Base-by-base conservation (phyloP, 768 basidiomycete species). In the Ephemerocybe angulata region DNA sequence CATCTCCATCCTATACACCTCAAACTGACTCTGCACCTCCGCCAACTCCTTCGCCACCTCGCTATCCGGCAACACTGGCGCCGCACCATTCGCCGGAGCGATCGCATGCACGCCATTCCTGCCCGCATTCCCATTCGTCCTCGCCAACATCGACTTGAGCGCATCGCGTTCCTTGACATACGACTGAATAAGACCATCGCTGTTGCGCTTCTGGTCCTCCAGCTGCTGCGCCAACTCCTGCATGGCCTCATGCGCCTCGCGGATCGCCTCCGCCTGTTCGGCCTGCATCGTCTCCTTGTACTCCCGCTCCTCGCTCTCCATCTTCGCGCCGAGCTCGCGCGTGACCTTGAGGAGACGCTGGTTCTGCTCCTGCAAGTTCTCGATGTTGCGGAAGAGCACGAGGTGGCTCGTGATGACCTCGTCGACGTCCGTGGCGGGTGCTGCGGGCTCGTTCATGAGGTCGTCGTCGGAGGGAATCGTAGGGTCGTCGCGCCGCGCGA, bases 101-200 rank as follows among this genome's bases (percentile, higher is more conserved):
- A 58, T 27, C 24, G 58, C 53, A 31, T 52, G 22, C 13, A 55
- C 46, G 5, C 56, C 37, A 50, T 57, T 56, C 28, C 30, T 11
- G 12, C 31, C 17, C 15, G 47, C 35, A 43, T 28, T 40, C 47
- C 68, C 77, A 61, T 81, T 76, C 13, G 78, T 74, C 49, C 89
- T 72, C 17, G 77, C 76, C 15, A 94, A 76, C 79, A 97, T 82
- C 35, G 80, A 78, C 62, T 84, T 87, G 59, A 95, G 79, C 42
- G 91, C 82, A 61, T 97, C 97, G 4, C 93, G 75, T 70, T 98
- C 96, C 69, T 90, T 90, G 70, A 88, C 80, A 54, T 88, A 90
- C 8, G 88, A 85, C 62, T 90, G 86, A 38, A 91, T 85, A 42
- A 85, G 77, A n/a, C 72, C 70, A 30, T 88, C 86, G 64, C 81